Evolutionary conservation across 179 eudicot genomes (phyloP), one percentile per base, ranked within the genome.

Genomic region (Dionaea muscipula): DNA sequence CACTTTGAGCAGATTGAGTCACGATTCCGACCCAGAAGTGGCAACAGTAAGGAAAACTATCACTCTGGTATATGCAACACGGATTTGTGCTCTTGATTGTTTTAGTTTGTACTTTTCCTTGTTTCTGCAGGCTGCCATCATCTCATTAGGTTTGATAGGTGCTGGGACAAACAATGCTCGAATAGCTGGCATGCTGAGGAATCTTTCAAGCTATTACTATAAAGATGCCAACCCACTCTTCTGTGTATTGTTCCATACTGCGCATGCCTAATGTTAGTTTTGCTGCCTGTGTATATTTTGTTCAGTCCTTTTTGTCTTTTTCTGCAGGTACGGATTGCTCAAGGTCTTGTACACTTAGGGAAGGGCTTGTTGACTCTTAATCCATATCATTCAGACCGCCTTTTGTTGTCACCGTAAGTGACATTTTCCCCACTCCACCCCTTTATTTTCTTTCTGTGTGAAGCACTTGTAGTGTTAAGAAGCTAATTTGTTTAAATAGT

Each of bases 111-210:
- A 5, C 22, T 51, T 56, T 56, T 44, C 37, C 40, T 51, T 26
- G 25, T 39, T 26, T 66, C 1, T 74, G 55, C 82, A 90, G 97
- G 85, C 95, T 61, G 97, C 97, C 48, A 82, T 90, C 45, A 74
- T 90, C 53, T 73, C 97, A 12, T 68, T 90, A 64, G 97, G 97
- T 31, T 74, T 90, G 70, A 86, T 90, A 26, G 97, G 97, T 63
- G 94, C 95, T 11, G 97, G 97, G 52, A 90, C 97, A 46, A 90
- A 90, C 72, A 90, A 90, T 54, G 97, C 97, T 26, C 76, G 97
- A 61, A 84, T 90, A 43, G 95, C 97, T 64, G 97, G 87, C 75
- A 90, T 90, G 97, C 82, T 90, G 40, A 85, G 95, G 23, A 86
- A 80, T 57, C 75, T 90, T 51, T 90, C 97, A 4, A 86, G 90